Percentiles rank a stretch among this genome's conserved stretches.
Evolutionary conservation across 75 land plant species (phyloP).

Genomic region (Gnetum montanum): DNA sequence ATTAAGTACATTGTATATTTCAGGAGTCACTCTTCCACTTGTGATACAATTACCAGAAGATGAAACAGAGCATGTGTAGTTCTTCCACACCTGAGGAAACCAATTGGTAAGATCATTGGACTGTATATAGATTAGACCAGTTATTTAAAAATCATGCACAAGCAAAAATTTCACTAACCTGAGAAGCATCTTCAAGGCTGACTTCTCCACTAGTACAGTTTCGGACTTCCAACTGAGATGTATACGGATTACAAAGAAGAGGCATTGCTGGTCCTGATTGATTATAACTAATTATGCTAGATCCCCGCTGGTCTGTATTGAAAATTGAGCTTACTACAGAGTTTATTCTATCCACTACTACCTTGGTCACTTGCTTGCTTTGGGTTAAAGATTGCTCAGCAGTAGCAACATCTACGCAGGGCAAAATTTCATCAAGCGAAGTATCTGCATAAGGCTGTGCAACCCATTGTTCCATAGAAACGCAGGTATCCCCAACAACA

Average conservation of each 20-base stretch:
- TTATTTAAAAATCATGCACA: not conserved
- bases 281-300: slow-evolving; percentile 33
- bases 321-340: slow-evolving; percentile 24
- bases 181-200: slow-evolving; percentile 31
- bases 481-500: slow-evolving; percentile 60
- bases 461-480: slow-evolving; percentile 87
- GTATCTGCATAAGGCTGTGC: slow-evolving; percentile 47
- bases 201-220: slow-evolving; percentile 35
- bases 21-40: slow-evolving; percentile 52
- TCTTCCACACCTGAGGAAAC: slow-evolving; percentile 52
- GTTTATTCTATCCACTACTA: slow-evolving; percentile 33
- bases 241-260: slow-evolving; percentile 47
- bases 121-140: too few relatives aligned
- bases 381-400: slow-evolving; percentile 34
- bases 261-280: slow-evolving; percentile 70
- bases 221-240: slow-evolving; percentile 24
- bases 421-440: slow-evolving; percentile 58
- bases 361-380: slow-evolving; percentile 30
- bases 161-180: slow-evolving; percentile 24
- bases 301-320: slow-evolving; percentile 21
- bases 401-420: slow-evolving; percentile 59
- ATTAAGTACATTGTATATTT: slow-evolving; percentile 41
- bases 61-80: slow-evolving; percentile 45
- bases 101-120: not conserved
- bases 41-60: slow-evolving; percentile 29